Evolutionary conservation across 768 basidiomycete genomes (phyloP), one percentile per base, ranked within the genome.

Genomic region (Suillus americanus): DNA sequence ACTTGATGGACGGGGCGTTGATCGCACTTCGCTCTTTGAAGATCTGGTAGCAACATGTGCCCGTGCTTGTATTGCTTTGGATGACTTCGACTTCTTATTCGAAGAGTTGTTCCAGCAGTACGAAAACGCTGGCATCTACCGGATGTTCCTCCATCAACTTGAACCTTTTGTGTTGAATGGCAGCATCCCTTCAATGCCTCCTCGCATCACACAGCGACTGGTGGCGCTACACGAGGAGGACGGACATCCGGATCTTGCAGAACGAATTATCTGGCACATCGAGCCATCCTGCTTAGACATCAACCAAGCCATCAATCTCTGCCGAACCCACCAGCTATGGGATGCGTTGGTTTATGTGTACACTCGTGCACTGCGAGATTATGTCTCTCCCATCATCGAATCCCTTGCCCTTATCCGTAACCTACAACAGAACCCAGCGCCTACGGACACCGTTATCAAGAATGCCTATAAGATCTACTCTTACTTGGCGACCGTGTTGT

Each of bases 281-380:
- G 93, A 97, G 69, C 95, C 97, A 1, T 79, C 85, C 2, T 93
- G 89, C 69, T 79, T 99, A 65, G 97, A 99, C 72, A 89, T 98
- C 77, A 92, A 98, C 71, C 97, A 98, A 77, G 90, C 91, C 5
- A 91, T 98, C 68, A 83, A 76, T 30, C 82, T 99, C 5, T 99
- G 97, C 71, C 90, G 94, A 74, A 83, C 78, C 64, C 85, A 95
- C 71, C 83, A 83, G 33, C 85, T 99, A 5, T 97, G 94, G 79
- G 97, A 99, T 70, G 95, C 97, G 0, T 84, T 99, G 64, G 90
- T 97, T 64, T 96, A 97, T 74, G 89, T 99, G 43, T 97, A 96
- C 75, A 97, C 91, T 12, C 86, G 90, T 54, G 94, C 95, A 3
- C 77, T 99, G 69, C 83, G 80, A 65, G 97, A 99, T 73, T 97